Evolutionary conservation across 805 yeast species (phyloP).

Genomic region (Cyberlindnera lachancei): DNA sequence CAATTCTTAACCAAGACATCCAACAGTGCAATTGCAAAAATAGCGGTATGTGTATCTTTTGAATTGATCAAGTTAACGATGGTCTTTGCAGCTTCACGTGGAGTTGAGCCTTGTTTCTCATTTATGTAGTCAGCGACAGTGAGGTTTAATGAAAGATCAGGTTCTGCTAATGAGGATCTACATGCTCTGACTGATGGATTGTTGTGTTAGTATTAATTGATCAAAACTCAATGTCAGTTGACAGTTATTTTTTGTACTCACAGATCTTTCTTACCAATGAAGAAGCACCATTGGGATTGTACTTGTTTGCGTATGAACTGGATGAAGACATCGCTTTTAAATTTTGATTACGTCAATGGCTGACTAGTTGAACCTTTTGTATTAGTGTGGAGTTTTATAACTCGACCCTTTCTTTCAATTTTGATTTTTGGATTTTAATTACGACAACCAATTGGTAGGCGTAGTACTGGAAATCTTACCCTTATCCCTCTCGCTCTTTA

Average conservation of each 20-base stretch:
- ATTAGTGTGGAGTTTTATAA: no score
- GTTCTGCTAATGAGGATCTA: conserved; percentile 72
- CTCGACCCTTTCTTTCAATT: no score
- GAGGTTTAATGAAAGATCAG: conserved; percentile 79
- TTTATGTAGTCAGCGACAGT: conserved; percentile 93
- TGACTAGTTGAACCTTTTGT: no score
- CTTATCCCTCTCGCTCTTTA: no score
- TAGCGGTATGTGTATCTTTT: conserved; percentile 75
- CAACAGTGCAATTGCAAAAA: conserved; percentile 72
- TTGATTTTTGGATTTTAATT: no score
- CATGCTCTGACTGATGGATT: conserved; percentile 67
- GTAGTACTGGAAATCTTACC: no score
- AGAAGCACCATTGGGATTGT: conserved; percentile 16
- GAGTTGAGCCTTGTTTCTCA: conserved; percentile 83
- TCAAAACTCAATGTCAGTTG: no score
- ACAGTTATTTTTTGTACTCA: no score
- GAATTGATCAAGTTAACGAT: conserved; percentile 78
- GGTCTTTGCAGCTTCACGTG: conserved; percentile 87
- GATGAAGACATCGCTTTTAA: no score
- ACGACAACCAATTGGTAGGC: no score
- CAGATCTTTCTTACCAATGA: conserved; percentile 36
- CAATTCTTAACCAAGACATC: conserved; percentile 95
- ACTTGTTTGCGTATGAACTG: conserved; percentile 17
- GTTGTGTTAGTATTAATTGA: conserved; percentile 3
- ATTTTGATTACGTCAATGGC: no score